Evolutionary conservation across 768 basidiomycete species (phyloP), one percentile per base, ranked within the genome.

Genomic region (Russula emetica): DNA sequence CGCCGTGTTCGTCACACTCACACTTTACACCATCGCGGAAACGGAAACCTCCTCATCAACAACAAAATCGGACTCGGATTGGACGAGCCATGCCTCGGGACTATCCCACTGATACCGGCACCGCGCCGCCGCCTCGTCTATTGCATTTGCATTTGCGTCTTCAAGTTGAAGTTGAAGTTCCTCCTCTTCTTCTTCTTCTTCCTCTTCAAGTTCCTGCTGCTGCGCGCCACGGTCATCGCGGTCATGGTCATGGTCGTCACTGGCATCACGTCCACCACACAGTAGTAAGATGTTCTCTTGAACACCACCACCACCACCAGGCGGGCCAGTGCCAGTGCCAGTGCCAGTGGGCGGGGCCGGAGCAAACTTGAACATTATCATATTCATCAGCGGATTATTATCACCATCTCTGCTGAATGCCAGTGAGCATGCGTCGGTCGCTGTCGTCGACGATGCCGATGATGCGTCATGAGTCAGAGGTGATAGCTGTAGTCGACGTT

Each of bases 81-180:
- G 59, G 49, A 65, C 59, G 42, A 65, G 64, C 64, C 64, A 65
- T n/a, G 59, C 64, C 34, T 65, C 64, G 47, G 55, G 64, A 3
- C 59, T 61, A 20, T 61, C 60, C 64, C 32, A 32, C 8, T 2
- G 32, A 2, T 8, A 32, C 30, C 30, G 30, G 30, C 30, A 30
- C 30, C 30, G 30, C 30, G 30, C 30, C 2, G 28, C 28, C 30
- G 3, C 32, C 32, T 32, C 32, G 32, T 32, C 32, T 28, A 28
- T 4, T 30, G 30, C 30, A 4, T 30, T 30, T 18, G 28, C 52
- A 1, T 20, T 32, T n/a, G 9, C 52, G 8, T 51, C 50, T 18
- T 22, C 32, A 5, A 30, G 32, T 32, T 9, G 11, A 2, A 36
- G 34, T 36, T 36, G 10, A 36, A 36, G 34, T 36, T 11, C 10